Base-by-base conservation (phyloP, 805 yeast genomes). In the Dipodascopsis uninucleata region DNA sequence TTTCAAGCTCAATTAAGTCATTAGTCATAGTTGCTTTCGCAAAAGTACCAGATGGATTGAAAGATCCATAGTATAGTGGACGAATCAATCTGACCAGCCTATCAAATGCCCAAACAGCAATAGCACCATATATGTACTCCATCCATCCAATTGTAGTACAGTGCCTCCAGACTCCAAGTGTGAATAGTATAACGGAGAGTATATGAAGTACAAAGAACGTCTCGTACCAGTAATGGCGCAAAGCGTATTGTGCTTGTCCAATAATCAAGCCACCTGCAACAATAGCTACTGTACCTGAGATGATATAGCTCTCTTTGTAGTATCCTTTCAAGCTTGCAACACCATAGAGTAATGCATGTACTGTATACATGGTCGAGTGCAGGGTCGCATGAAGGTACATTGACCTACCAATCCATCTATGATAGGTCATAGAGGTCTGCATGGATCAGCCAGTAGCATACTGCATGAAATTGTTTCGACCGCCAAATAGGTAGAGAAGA, bases 81-180 rank as follows among this genome's bases (percentile, higher is more conserved):
- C 86, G 71, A 1, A 72, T 65, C 7, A 81, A 45, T 52, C 95
- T 71, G 10, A 75, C 58, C 0, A 77, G 48, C 43, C 90, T 69
- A 59, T 86, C 94, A 53, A 78, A 70, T 1, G 68, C 72, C 95
- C 95, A 87, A 6, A 85, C 68, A 0, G 77, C 80, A 47, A 77
- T 71, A 6, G 79, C 58, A 2, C 78, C 74, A 43, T 75, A 77
- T 21, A 74, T 55, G 65, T 71, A 77, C 33, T 45, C 38, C 32
- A 17, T 23, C 28, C 26, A 45, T 43, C 71, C 74, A 55, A 71
- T 70, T 73, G 76, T 75, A 1, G 74, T 76, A 41, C 33, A 43
- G 62, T 85, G 94, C 31, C 68, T 66, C 76, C 79, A 82, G 41
- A 75, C 71, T 39, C 77, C 75, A 12, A 69, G 68, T 39, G 80